phyloP scores from a whole-genome alignment of 495 filamentous ascomycete species.

The Penicillium longicatenatum region DNA sequence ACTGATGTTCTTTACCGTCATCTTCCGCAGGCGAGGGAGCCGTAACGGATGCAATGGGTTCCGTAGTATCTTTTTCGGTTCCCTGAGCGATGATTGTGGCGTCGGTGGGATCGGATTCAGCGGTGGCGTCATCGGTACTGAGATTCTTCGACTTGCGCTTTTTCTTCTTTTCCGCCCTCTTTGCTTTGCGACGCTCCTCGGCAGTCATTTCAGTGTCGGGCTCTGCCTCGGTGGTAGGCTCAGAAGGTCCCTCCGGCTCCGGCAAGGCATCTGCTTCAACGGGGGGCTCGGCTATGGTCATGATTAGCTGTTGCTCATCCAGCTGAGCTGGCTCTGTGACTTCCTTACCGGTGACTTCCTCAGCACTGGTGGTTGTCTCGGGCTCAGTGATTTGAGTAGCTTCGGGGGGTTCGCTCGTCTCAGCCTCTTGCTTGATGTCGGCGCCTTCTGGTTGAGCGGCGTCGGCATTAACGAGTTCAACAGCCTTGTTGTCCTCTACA shows the following conservation, averaged over 20 bases:
- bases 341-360: slow-evolving; percentile 13
- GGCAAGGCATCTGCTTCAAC: slow-evolving; percentile 8
- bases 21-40: slow-evolving; percentile 46
- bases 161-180: slow-evolving; percentile 45
- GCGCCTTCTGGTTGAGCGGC: not conserved
- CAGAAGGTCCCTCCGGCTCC: slow-evolving; percentile 14
- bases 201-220: slow-evolving; percentile 34
- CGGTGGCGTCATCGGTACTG: slow-evolving; percentile 22
- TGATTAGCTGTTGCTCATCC: slow-evolving; percentile 8
- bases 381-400: slow-evolving; percentile 6
- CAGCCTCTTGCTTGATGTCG: not conserved
- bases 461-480: not conserved
- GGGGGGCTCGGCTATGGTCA: slow-evolving; percentile 10
- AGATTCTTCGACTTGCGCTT: slow-evolving; percentile 39
- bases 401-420: slow-evolving; percentile 4
- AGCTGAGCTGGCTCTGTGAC: slow-evolving; percentile 1
- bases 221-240: slow-evolving; percentile 22
- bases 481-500: not conserved
- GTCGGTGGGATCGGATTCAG: slow-evolving; percentile 7
- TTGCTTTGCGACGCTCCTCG: slow-evolving; percentile 47
- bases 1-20: slow-evolving; percentile 54
- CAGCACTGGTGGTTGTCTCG: slow-evolving; percentile 6
- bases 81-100: slow-evolving; percentile 18
- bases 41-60: slow-evolving; percentile 31
- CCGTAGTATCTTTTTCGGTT: slow-evolving; percentile 30